Evolutionary conservation across 352 stramenopile genomes (phyloP).

Genomic region (Pilasporangium apinafurcum): DNA sequence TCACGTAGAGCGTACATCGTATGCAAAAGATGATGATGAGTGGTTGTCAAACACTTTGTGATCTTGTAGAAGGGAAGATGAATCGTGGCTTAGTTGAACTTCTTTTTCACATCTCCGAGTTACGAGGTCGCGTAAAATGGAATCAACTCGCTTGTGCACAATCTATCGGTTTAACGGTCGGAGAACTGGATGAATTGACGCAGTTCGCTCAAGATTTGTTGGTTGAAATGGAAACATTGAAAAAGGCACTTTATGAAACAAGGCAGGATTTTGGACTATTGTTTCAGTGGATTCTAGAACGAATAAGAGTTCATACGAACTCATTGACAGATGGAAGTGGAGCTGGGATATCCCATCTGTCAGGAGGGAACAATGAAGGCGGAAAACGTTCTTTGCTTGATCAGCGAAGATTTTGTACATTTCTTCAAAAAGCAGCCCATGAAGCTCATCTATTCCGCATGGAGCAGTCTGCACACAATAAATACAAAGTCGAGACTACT

Average conservation of each 20-base stretch:
- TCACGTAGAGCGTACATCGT: conserved; percentile 37
- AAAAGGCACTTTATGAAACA: conserved; percentile 40
- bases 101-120: conserved; percentile 41
- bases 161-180: conserved; percentile 28
- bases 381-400: conserved; percentile 62
- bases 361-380: not conserved
- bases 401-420: conserved; percentile 39
- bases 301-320: conserved; percentile 58
- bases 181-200: conserved; percentile 29
- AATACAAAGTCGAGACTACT: conserved; percentile 51
- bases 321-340: conserved; percentile 4
- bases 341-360: not conserved
- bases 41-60: conserved; percentile 29
- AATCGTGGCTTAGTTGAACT: conserved; percentile 28
- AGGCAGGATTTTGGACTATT: conserved; percentile 53
- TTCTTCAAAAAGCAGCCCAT: conserved; percentile 38
- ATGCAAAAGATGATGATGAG: conserved; percentile 48
- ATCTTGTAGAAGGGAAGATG: conserved; percentile 23
- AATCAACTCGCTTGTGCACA: conserved; percentile 15
- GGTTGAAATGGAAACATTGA: conserved; percentile 34
- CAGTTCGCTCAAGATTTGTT: conserved; percentile 22
- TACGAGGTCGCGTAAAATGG: conserved; percentile 51
- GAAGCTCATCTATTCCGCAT: conserved; percentile 25
- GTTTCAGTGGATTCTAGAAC: conserved; percentile 56
- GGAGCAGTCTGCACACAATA: conserved; percentile 26